Evolutionary conservation across 148 eudicot genomes (phyloP).

Genomic region (Vaccinium darrowii): DNA sequence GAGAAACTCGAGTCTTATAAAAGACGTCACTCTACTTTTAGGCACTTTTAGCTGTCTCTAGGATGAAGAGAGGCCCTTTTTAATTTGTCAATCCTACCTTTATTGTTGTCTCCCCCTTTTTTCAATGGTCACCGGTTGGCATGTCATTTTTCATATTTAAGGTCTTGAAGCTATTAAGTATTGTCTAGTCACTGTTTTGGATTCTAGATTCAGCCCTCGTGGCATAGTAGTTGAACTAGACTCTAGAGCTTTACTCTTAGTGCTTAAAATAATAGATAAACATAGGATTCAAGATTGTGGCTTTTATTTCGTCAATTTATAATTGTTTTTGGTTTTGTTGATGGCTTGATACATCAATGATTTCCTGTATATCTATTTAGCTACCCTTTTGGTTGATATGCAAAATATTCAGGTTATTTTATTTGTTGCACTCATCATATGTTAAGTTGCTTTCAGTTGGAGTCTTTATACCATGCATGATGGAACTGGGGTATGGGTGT

Average conservation of each 20-base stretch:
- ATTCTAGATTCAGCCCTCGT: neutral
- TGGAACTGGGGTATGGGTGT: neutral
- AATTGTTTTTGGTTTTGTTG: neutral
- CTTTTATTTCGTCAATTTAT: neutral
- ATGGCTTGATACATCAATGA: neutral
- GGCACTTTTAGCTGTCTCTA: neutral
- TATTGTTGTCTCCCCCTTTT: neutral
- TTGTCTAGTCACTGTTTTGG: neutral
- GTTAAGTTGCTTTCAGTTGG: neutral
- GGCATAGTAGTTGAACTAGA: conserved; percentile 1
- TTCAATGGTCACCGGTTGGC: neutral
- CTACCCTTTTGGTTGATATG: neutral
- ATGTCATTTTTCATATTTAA: neutral
- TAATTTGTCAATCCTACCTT: neutral
- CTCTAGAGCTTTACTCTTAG: conserved; percentile 1
- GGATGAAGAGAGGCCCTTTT: neutral
- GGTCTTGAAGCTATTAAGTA: neutral
- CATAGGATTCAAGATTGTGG: neutral
- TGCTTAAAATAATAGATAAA: neutral
- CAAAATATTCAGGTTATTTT: neutral
- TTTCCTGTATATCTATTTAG: neutral
- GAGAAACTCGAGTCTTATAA: too few species aligned
- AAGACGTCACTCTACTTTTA: too few species aligned
- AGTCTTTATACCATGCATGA: neutral
- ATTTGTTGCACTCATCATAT: neutral